Evolutionary conservation across 2,329 filamentous ascomycete genomes (phyloP).

Genomic region (Sarocladium kiliense): DNA sequence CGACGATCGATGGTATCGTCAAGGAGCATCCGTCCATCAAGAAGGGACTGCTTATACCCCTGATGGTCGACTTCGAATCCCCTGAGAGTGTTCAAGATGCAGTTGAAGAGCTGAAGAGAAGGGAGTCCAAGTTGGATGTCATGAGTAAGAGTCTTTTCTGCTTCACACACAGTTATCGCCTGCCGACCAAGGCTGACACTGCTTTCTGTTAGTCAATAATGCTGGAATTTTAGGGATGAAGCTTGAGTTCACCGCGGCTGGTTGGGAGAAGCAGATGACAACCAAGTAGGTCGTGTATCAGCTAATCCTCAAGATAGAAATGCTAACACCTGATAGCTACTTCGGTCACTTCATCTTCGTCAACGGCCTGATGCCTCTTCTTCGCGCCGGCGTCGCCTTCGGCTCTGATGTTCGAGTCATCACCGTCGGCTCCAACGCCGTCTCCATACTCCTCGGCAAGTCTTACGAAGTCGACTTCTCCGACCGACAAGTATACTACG

Average conservation of each 20-base stretch:
- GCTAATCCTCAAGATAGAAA: background rate
- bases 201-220: slow-evolving; percentile 20
- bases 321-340: slow-evolving; percentile 16
- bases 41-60: slow-evolving; percentile 13
- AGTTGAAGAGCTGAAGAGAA: slow-evolving; percentile 14
- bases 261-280: slow-evolving; percentile 21
- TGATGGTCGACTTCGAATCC: slow-evolving; percentile 19
- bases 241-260: slow-evolving; percentile 11
- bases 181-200: background rate
- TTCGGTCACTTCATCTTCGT: slow-evolving; percentile 22
- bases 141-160: slow-evolving; percentile 18
- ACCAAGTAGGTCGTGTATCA: slow-evolving; percentile 13
- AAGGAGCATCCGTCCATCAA: slow-evolving; percentile 11
- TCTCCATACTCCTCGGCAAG: slow-evolving; percentile 13
- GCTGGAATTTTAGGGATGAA: slow-evolving; percentile 11
- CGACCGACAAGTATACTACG: slow-evolving; percentile 11
- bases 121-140: slow-evolving; percentile 20
- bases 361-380: slow-evolving; percentile 20
- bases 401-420: slow-evolving; percentile 21
- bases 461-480: slow-evolving; percentile 17
- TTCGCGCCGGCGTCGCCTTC: slow-evolving; percentile 16
- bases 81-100: slow-evolving; percentile 16
- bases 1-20: slow-evolving; percentile 10
- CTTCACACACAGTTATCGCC: too few relatives aligned
- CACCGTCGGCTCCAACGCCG: slow-evolving; percentile 17